A percentile compares a stretch with the other conserved stretches of the same genome.
phyloP scores from a whole-genome alignment of 2,329 filamentous ascomycete species.

The Diaporthe helianthi region DNA sequence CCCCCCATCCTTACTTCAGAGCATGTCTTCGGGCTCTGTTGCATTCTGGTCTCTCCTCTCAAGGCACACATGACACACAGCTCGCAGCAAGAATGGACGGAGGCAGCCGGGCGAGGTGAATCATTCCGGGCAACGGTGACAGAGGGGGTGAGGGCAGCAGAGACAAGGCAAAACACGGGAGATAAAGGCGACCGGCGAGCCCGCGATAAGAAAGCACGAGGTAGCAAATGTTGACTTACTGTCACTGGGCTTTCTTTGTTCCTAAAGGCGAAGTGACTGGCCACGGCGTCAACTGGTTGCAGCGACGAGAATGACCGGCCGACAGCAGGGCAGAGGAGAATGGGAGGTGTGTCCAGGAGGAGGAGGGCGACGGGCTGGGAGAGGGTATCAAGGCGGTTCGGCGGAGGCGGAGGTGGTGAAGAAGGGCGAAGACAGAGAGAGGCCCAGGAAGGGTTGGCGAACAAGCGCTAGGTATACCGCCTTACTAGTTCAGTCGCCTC shows the following conservation, averaged over 20 bases:
- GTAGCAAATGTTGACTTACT: slow-evolving; percentile 32
- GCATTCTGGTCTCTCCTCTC: background rate
- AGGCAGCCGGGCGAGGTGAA: slow-evolving; percentile 18
- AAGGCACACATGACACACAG: slow-evolving; percentile 21
- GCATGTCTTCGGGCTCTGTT: background rate
- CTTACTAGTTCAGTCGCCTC: slow-evolving; percentile 3
- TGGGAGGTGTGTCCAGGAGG: background rate
- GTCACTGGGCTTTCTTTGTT: background rate
- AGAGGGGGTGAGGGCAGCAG: slow-evolving; percentile 20
- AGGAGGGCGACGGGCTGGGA: background rate
- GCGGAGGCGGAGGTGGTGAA: slow-evolving; percentile 12
- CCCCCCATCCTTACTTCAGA: background rate
- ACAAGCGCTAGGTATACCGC: slow-evolving; percentile 22
- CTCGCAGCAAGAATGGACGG: slow-evolving; percentile 10
- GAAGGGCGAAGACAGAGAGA: background rate
- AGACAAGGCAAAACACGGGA: slow-evolving; percentile 31
- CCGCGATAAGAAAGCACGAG: slow-evolving; percentile 20
- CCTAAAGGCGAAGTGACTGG: background rate
- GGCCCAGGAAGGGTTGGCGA: slow-evolving; percentile 14
- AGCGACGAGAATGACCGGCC: background rate
- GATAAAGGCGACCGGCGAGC: slow-evolving; percentile 28
- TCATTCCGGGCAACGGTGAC: slow-evolving; percentile 18
- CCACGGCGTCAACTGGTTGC: background rate
- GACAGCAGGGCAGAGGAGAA: slow-evolving; percentile 9
- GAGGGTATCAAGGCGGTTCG: background rate